Evolutionary conservation across 495 filamentous ascomycete genomes (phyloP).

Genomic region (Talaromyces nanjingensis): DNA sequence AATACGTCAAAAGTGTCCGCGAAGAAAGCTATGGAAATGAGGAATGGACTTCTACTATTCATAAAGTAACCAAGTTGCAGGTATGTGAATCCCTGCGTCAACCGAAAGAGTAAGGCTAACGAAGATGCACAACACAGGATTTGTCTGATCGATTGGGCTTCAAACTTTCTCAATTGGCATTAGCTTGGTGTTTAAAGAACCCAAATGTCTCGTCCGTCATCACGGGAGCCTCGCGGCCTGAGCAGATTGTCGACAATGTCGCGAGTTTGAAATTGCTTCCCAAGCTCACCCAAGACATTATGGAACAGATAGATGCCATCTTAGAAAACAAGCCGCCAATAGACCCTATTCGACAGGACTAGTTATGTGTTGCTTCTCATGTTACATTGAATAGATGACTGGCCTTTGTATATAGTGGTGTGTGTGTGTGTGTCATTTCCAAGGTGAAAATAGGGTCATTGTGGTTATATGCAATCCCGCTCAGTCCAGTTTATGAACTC

Average conservation of each 20-base stretch:
- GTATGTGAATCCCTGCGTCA: neutral
- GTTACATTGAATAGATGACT: too few relatives aligned
- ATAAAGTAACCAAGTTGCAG: constrained; percentile 25
- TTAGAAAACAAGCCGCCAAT: neutral
- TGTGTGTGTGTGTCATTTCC: too few relatives aligned
- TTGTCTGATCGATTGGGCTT: constrained; percentile 37
- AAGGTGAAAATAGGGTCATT: too few relatives aligned
- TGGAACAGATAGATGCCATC: constrained; percentile 12
- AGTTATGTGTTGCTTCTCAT: neutral
- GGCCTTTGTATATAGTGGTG: too few relatives aligned
- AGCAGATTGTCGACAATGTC: constrained; percentile 14
- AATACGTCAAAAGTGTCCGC: neutral
- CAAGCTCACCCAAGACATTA: constrained; percentile 16
- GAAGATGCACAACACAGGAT: neutral
- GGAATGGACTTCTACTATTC: constrained; percentile 29
- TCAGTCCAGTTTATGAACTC: too few relatives aligned
- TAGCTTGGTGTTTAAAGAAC: constrained; percentile 66
- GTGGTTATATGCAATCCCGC: too few relatives aligned
- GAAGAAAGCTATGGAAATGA: constrained; percentile 6
- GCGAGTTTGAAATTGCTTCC: constrained; percentile 14
- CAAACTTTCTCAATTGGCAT: constrained; percentile 49
- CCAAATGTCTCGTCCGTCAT: constrained; percentile 49
- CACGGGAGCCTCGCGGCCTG: constrained; percentile 10
- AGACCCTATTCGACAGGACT: neutral
- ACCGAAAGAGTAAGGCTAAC: neutral